Base-by-base conservation (phyloP, 441 rosid genomes). In the Adansonia madagascariensis region DNA sequence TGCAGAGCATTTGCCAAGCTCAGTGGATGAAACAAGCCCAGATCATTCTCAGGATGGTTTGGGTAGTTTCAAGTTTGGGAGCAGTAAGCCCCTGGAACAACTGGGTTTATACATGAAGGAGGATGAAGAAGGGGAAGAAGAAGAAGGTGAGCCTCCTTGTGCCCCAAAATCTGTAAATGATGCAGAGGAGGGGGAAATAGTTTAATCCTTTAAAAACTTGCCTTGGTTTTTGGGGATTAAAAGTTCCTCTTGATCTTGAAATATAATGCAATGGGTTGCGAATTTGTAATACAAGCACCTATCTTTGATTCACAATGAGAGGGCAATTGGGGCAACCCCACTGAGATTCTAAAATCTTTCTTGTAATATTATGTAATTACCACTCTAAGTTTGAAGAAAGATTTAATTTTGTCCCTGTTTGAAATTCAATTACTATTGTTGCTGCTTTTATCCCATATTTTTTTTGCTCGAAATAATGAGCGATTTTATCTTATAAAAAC, bases 141-240 rank as follows among this genome's bases (percentile, higher is more conserved):
- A 95, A 56, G 97, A 92, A 44, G 80, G 83, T 0, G 97, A 93
- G 75, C 89, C 85, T 6, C 81, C 81, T 31, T 65, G 75, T 24
- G 62, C 75, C 68, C 69, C 75, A 27, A 80, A 39, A 79, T 76
- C 76, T 20, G 81, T 67, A 15, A 78, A 82, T n/a, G 96, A 90
- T 22, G 77, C 86, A 0, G 98, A 91, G 84, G 98, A 91, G 85
- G 98, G 95, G 41, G 95, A 94, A 75, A 75, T 75, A 52, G 78
- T 64, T 64, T 75, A 56, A 61, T 74, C 8, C 67, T 57, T 59
- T 3, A 44, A 57, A 73, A 57, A 43, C n/a, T 59, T 17, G 35
- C 50, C 46, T 52, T 15, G 57, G n/a, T 52, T 1, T 52, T 14
- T 14, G 0, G 53, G 73, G 73, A 1, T 59, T 20, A 55, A 12